Percentiles rank a stretch among this genome's conserved stretches.
Evolutionary conservation across 768 basidiomycete genomes (phyloP).

Genomic region (Russula sp.): DNA sequence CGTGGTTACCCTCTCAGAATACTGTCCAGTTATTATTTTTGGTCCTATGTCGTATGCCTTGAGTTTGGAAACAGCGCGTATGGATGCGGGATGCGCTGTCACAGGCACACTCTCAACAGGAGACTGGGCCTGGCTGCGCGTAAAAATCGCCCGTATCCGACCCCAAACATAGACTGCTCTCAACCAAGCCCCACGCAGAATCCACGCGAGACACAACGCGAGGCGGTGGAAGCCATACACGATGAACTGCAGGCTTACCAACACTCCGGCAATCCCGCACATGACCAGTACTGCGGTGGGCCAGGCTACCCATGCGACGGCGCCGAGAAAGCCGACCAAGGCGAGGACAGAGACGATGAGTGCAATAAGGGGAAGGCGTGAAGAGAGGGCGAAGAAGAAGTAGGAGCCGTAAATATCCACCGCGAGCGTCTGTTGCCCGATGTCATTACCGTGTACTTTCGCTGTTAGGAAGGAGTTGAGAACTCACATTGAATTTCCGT

Average conservation of each 20-base stretch:
- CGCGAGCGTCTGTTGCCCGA: constrained; percentile 43
- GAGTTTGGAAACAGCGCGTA: not conserved
- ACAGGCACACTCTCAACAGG: not conserved
- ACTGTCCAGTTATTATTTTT: not conserved
- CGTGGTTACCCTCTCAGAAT: not conserved
- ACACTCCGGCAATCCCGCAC: constrained; percentile 54
- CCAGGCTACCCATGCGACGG: constrained; percentile 63
- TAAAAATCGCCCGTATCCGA: not conserved
- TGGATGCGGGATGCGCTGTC: not conserved
- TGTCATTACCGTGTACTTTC: not conserved
- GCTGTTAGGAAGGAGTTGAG: not conserved
- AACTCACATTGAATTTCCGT: constrained; percentile 53
- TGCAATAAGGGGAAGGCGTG: constrained; percentile 61
- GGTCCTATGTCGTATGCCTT: not conserved
- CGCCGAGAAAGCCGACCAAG: constrained; percentile 56
- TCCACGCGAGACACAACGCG: constrained; percentile 16
- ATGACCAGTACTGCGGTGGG: constrained; percentile 58
- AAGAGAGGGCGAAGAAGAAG: constrained; percentile 65
- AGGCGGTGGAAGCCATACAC: constrained; percentile 35
- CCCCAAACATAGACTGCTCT: not conserved
- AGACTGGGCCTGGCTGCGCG: not conserved
- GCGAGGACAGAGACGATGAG: constrained; percentile 55
- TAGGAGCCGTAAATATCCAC: constrained; percentile 57
- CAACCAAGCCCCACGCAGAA: constrained; percentile 17
- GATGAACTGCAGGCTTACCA: constrained; percentile 65